Evolutionary conservation across 306 rosid species (phyloP), one percentile per base, ranked within the genome.

Genomic region (Sophora flavescens): DNA sequence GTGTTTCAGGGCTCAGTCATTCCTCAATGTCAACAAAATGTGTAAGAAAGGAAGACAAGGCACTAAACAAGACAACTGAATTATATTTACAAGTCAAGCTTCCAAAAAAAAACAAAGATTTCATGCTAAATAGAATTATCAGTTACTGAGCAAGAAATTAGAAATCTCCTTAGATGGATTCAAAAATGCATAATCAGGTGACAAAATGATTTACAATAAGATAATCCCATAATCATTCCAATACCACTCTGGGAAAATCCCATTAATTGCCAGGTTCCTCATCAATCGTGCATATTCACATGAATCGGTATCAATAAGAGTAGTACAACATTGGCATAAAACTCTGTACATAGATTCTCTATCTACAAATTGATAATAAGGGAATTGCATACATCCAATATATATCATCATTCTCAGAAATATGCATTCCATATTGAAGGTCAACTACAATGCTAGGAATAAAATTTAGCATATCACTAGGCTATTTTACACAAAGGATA

Each of bases 331-430:
- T 14, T 51, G 44, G 59, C 72, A 59, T 1, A 6, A 98, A 83
- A 95, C 91, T 82, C 75, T 95, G 81, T 95, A 95, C 99, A 95
- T 95, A 6, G 92, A 79, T 1, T 86, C 87, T 18, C 98, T 92
- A 62, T 92, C 99, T 83, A 87, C 97, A 76, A 95, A 92, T 36
- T 82, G n/a, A 74, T 95, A 95, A 81, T 95, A 95, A 39, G 99
- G 99, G 78, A 95, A 92, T 98, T 92, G 96, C 91, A 88, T 51
- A 83, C 7, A 61, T n/a, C n/a, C n/a, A n/a, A n/a, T n/a, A n/a
- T n/a, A n/a, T 51, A 82, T 63, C 61, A 80, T 66, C 72, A 75
- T 39, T 68, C 62, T 78, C 60, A 74, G 30, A 59, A 44, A 59
- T 33, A 13, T 16, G 53, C 80, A 72, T 50, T 84, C 58, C 53